Evolutionary conservation across 345 rosid genomes (phyloP).

Genomic region (Salix brachista): DNA sequence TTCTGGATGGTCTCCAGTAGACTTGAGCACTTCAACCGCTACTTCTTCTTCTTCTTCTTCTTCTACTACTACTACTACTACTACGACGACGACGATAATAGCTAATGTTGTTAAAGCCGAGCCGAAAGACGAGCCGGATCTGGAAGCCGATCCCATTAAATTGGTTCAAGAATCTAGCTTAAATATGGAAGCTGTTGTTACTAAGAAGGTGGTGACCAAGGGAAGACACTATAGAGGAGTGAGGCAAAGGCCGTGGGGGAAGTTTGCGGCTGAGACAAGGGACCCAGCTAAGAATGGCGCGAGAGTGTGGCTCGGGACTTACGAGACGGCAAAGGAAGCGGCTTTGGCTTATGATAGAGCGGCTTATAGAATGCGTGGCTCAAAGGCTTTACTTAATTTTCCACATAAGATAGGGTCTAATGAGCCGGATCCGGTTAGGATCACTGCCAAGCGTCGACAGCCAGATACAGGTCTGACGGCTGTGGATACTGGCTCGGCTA

Average conservation of each 20-base stretch:
- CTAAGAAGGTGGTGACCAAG: neutral
- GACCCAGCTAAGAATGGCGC: conserved; percentile 36
- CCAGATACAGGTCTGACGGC: neutral
- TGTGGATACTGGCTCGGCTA: conserved; percentile 13
- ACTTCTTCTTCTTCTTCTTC: neutral
- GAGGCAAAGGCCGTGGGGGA: conserved; percentile 38
- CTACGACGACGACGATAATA: neutral
- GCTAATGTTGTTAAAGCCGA: conserved; percentile 11
- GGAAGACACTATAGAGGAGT: conserved; percentile 43
- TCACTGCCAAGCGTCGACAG: conserved; percentile 12
- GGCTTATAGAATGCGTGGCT: conserved; percentile 35
- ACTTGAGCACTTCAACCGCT: conserved; percentile 1
- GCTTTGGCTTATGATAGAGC: conserved; percentile 35
- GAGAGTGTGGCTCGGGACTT: conserved; percentile 37
- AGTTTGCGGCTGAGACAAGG: conserved; percentile 35
- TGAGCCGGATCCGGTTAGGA: conserved; percentile 18
- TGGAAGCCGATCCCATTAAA: neutral
- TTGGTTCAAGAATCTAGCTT: neutral
- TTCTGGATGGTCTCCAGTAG: conserved; percentile 48
- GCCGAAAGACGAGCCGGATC: neutral
- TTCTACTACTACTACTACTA: rapidly evolving
- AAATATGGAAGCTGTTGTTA: neutral
- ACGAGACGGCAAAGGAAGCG: conserved; percentile 38
- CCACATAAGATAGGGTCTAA: conserved; percentile 23
- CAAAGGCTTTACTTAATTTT: conserved; percentile 30